A percentile compares a stretch with the other conserved stretches of the same genome.
Conservation (phyloP, 495 filamentous ascomycete species). For the Aspergillus ellipticus region DNA sequence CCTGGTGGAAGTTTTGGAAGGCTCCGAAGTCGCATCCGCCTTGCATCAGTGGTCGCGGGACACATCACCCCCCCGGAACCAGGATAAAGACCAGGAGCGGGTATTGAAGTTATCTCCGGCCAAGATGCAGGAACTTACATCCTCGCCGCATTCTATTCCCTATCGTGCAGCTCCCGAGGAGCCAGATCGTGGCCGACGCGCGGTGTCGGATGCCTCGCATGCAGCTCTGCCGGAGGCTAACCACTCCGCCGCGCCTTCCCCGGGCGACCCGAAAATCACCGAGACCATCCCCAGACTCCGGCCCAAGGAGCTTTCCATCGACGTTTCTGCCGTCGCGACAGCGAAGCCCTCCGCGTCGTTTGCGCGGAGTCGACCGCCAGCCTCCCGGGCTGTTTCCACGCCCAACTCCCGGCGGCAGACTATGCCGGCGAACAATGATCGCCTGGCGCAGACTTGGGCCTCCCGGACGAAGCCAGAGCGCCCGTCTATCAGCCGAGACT, state of each 20-base stretch:
- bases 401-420: constrained; percentile 28
- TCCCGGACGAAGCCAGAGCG: constrained; percentile 36
- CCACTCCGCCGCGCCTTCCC: constrained; percentile 11
- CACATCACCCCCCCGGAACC: constrained; percentile 12
- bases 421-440: constrained; percentile 24
- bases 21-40: constrained; percentile 10
- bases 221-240: constrained; percentile 9
- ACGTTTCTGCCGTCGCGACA: constrained; percentile 23
- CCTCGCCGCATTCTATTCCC: constrained; percentile 52
- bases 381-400: constrained; percentile 35
- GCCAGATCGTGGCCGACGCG: constrained; percentile 19
- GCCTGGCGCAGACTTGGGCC: constrained; percentile 37
- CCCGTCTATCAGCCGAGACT: constrained; percentile 28
- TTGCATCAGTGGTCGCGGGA: constrained; percentile 13
- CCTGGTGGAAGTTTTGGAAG: constrained; percentile 21
- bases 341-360: constrained; percentile 16
- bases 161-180: constrained; percentile 28
- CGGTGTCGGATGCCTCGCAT: constrained; percentile 24
- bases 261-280: constrained; percentile 13
- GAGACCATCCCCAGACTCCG: constrained; percentile 22
- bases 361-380: constrained; percentile 30
- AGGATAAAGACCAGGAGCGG: constrained; percentile 35
- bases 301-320: constrained; percentile 24
- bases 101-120: constrained; percentile 50
- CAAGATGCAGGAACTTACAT: constrained; percentile 54